A percentile compares a stretch with the other conserved stretches of the same genome.
phyloP scores from a whole-genome alignment of 169 alveolate genomes.

The Perkinsus marinus region DNA sequence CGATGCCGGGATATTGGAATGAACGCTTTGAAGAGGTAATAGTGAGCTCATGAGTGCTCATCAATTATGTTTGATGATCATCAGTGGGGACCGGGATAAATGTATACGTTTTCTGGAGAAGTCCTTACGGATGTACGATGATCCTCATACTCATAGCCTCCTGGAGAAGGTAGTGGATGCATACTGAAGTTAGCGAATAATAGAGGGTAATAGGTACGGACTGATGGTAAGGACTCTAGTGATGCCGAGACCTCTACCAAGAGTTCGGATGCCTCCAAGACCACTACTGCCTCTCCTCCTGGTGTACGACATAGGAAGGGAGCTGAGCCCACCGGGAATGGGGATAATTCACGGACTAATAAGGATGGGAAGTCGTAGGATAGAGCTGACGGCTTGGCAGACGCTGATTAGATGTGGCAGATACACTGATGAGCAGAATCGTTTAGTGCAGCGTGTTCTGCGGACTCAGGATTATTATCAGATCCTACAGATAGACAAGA shows the following conservation, averaged over 20 bases:
- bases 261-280: neutral
- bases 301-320: neutral
- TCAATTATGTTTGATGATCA: neutral
- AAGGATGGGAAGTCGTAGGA: neutral
- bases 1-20: neutral
- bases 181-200: neutral
- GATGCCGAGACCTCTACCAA: neutral
- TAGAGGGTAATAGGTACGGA: neutral
- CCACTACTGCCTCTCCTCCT: neutral
- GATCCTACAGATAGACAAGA: conserved; percentile 64
- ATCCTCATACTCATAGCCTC: neutral
- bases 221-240: neutral
- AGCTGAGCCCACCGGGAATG: neutral
- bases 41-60: neutral
- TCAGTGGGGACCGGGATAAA: neutral
- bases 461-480: conserved; percentile 71
- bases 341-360: neutral
- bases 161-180: neutral
- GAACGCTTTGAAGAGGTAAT: neutral
- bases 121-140: neutral
- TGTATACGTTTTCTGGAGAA: neutral
- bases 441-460: conserved; percentile 49
- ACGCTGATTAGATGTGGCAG: too few relatives aligned
- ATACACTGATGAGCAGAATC: conserved; percentile 42
- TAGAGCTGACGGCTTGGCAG: too few relatives aligned